Percentiles rank a stretch among this genome's conserved stretches.
Evolutionary conservation across 148 eudicot species (phyloP).

Genomic region (Rhododendron molle): DNA sequence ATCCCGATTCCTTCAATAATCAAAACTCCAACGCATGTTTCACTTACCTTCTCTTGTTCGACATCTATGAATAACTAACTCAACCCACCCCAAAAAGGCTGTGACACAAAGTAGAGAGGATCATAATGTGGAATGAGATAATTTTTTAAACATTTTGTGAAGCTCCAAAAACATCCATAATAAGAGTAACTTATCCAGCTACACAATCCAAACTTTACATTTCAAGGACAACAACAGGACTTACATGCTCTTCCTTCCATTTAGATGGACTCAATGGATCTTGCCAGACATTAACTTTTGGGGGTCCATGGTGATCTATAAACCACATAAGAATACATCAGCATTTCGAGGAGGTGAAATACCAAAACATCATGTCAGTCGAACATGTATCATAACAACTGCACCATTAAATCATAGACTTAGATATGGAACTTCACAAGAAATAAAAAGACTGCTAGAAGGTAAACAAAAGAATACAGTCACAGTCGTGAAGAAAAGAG

Average conservation of each 20-base stretch:
- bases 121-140: background rate
- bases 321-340: constrained; percentile 13
- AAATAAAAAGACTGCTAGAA: background rate
- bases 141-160: background rate
- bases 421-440: background rate
- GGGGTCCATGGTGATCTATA: constrained; percentile 67
- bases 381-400: background rate
- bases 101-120: background rate
- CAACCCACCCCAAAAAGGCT: background rate
- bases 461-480: background rate
- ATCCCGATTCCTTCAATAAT: background rate
- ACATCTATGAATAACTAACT: background rate
- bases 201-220: background rate
- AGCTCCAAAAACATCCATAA: background rate
- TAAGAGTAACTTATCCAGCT: background rate
- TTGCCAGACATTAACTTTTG: constrained; percentile 59
- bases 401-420: background rate
- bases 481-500: background rate
- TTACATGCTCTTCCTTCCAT: constrained; percentile 93
- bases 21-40: background rate
- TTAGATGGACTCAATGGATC: constrained; percentile 76
- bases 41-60: background rate
- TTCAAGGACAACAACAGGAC: constrained; percentile 21
- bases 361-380: background rate
- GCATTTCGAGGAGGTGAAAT: background rate